Percentiles rank a stretch among this genome's conserved stretches.
phyloP scores from a whole-genome alignment of 148 eudicot species.

The Gaultheria prostrata region DNA sequence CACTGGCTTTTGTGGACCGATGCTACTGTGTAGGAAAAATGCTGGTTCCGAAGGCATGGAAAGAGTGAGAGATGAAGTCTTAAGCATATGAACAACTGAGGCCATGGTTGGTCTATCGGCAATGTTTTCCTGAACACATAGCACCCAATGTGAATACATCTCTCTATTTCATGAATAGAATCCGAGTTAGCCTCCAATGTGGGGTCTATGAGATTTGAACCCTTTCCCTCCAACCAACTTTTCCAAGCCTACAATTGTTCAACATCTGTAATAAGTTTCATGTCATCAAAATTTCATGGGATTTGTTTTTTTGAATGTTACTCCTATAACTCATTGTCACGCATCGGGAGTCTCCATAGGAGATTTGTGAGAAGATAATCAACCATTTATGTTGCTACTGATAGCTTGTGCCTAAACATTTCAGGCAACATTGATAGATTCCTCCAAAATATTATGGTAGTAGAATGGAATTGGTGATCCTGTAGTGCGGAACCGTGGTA shows the following conservation, averaged over 20 bases:
- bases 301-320: too few species aligned
- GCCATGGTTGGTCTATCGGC: constrained; percentile 36
- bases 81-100: constrained; percentile 20
- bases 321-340: too few species aligned
- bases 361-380: too few species aligned
- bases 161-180: constrained; percentile 9
- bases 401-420: too few species aligned
- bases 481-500: too few species aligned
- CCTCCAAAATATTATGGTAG: too few species aligned
- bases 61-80: constrained; percentile 20
- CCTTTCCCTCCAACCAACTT: constrained; percentile 26
- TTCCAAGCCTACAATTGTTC: constrained; percentile 37
- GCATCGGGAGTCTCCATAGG: too few species aligned
- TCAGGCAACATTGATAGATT: too few species aligned
- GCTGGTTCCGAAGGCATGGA: constrained; percentile 33
- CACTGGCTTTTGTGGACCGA: constrained; percentile 7
- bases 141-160: constrained; percentile 34
- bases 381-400: too few species aligned
- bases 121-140: constrained; percentile 28
- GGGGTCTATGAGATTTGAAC: constrained; percentile 25
- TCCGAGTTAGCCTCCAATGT: constrained; percentile 8
- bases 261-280: neutral
- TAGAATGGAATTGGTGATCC: too few species aligned
- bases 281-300: neutral
- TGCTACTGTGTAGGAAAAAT: constrained; percentile 2